Conservation (phyloP, 2,329 filamentous ascomycete species). For the Penicillium nordicum region DNA sequence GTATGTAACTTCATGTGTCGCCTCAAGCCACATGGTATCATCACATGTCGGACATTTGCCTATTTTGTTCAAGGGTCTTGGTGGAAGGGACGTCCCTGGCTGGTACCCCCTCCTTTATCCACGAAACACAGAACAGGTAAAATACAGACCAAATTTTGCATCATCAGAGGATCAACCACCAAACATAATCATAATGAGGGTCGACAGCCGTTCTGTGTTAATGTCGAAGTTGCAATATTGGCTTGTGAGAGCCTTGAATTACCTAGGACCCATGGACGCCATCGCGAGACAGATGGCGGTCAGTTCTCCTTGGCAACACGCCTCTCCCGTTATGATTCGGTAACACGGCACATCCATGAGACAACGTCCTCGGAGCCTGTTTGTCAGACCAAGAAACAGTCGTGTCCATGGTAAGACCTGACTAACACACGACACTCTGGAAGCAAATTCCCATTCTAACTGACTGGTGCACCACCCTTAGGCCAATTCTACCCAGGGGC, state of each 20-base stretch:
- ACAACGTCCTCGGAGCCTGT: neutral
- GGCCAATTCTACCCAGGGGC: neutral
- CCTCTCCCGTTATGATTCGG: slow-evolving; percentile 3
- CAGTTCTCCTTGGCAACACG: slow-evolving; percentile 1
- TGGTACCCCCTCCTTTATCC: neutral
- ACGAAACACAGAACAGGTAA: neutral
- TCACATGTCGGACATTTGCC: slow-evolving; percentile 12
- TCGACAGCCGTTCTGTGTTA: neutral
- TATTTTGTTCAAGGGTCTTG: slow-evolving; percentile 7
- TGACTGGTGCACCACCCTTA: neutral
- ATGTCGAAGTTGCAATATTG: neutral
- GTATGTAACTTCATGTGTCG: slow-evolving; percentile 19
- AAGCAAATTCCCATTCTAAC: neutral
- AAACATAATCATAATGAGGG: neutral
- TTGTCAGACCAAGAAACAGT: neutral
- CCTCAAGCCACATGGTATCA: slow-evolving; percentile 25
- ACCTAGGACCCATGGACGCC: neutral
- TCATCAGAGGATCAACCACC: neutral
- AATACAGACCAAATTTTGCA: neutral
- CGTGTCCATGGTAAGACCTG: neutral
- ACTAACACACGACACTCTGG: neutral
- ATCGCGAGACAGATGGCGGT: neutral
- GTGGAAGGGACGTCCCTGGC: neutral
- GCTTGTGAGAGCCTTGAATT: neutral
- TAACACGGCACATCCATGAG: neutral